These are phyloP conservation scores for Colletotrichum trifolii DNA, from an alignment of 2,329 filamentous ascomycete genomes.

Conservation along the genomic window DNA sequence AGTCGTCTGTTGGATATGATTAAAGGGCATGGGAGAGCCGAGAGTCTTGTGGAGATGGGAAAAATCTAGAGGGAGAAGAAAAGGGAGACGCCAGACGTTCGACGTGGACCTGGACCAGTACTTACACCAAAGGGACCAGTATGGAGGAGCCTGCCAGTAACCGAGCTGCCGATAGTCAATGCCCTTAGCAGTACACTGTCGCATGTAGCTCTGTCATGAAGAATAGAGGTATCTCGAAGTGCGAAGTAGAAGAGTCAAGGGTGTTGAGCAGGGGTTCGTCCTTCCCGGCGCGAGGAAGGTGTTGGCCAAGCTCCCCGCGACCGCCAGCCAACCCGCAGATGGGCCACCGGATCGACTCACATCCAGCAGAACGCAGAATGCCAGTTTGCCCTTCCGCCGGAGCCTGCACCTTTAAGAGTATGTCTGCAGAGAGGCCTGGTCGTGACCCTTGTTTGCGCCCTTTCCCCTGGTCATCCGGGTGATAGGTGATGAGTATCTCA, in stretches of 20 bases:
- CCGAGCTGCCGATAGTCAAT: constrained; percentile 1
- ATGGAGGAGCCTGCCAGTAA: constrained; percentile 14
- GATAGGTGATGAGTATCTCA: constrained; percentile 10
- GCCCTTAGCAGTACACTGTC: too few species aligned
- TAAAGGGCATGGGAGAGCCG: constrained; percentile 28
- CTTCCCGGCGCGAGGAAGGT: constrained; percentile 22
- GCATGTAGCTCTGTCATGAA: not conserved
- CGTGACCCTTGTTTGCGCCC: constrained; percentile 17
- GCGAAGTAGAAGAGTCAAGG: constrained; percentile 3
- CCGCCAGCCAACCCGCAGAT: constrained; percentile 33
- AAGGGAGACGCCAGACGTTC: constrained; percentile 23
- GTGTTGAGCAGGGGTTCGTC: constrained; percentile 12
- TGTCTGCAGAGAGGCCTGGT: constrained; percentile 18
- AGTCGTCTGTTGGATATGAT: constrained; percentile 32
- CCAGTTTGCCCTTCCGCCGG: constrained; percentile 7
- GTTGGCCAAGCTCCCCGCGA: constrained; percentile 31
- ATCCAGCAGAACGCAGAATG: constrained; percentile 16
- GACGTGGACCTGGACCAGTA: constrained; percentile 6
- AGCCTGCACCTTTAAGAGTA: constrained; percentile 12
- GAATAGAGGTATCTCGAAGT: constrained; percentile 18
- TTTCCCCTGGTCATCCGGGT: not conserved
- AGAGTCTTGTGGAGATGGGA: constrained; percentile 11
- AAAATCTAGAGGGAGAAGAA: constrained; percentile 34
- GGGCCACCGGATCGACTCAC: constrained; percentile 7
- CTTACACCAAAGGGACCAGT: constrained; percentile 17